Evolutionary conservation across 2,329 filamentous ascomycete species (phyloP).

Genomic region (Pyrenophora teres): DNA sequence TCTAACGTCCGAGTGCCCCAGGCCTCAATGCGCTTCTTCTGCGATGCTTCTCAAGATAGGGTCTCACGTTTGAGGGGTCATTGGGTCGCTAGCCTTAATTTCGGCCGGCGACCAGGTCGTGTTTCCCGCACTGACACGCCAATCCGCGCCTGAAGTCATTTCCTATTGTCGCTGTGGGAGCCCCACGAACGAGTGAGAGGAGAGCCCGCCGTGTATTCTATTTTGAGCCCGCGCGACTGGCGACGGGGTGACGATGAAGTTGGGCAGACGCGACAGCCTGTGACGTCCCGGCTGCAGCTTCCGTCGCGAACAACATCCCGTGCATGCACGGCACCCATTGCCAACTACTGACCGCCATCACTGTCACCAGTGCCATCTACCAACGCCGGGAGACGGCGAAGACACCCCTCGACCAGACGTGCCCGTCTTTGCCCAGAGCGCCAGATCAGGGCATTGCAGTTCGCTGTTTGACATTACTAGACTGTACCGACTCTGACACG

Average conservation of each 20-base stretch:
- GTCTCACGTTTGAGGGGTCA: constrained; percentile 25
- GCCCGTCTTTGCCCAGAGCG: constrained; percentile 1
- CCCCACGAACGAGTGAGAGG: constrained; percentile 12
- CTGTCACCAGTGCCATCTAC: not conserved
- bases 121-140: constrained; percentile 22
- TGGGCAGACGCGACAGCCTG: constrained; percentile 7
- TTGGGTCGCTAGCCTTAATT: constrained; percentile 23
- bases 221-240: not conserved
- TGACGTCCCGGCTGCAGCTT: constrained; percentile 25
- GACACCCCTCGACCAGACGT: not conserved
- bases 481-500: constrained; percentile 8
- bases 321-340: not conserved
- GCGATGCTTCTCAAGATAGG: constrained; percentile 15
- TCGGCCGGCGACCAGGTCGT: constrained; percentile 15
- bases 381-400: not conserved
- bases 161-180: constrained; percentile 18
- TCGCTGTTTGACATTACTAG: constrained; percentile 2
- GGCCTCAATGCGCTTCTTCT: constrained; percentile 14
- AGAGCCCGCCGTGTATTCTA: constrained; percentile 2
- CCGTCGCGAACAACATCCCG: constrained; percentile 19
- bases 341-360: not conserved
- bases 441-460: not conserved
- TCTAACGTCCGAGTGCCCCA: constrained; percentile 24
- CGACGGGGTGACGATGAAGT: constrained; percentile 5
- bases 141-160: constrained; percentile 22